A percentile compares a stretch with the other conserved stretches of the same genome.
Evolutionary conservation across 257 asterid genomes (phyloP).

Genomic region (Nicotiana tomentosiformis): DNA sequence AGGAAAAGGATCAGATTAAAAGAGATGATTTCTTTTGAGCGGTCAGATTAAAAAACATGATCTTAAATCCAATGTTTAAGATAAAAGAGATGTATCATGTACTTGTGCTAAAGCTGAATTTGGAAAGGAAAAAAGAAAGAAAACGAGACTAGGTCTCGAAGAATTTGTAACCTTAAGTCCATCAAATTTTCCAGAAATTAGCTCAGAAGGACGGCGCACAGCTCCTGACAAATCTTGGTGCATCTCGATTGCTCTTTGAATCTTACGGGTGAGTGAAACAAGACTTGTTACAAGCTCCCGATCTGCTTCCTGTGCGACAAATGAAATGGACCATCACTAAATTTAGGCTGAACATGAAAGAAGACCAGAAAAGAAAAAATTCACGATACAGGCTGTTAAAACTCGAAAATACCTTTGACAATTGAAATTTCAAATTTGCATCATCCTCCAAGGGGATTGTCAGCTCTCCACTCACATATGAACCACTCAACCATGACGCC

Average conservation of each 20-base stretch:
- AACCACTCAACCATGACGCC: constrained; percentile 93
- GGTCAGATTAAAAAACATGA: not conserved
- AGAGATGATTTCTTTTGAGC: not conserved
- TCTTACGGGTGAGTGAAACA: constrained; percentile 42
- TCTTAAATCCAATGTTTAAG: not conserved
- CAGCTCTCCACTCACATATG: constrained; percentile 71
- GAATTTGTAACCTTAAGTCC: constrained; percentile 66
- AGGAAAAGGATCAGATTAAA: not conserved
- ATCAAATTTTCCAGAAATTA: constrained; percentile 71
- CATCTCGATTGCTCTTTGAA: constrained; percentile 44
- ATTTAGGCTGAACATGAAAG: not conserved
- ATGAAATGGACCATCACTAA: not conserved
- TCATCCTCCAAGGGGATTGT: constrained; percentile 54
- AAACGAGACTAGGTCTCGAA: not conserved
- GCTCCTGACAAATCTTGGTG: constrained; percentile 54
- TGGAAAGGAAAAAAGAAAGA: not conserved
- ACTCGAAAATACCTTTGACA: constrained; percentile 58
- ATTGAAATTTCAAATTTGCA: constrained; percentile 55
- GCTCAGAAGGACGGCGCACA: constrained; percentile 48
- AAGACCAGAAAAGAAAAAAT: not conserved
- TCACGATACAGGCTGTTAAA: not conserved
- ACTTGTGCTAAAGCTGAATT: not conserved
- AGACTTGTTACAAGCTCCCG: constrained; percentile 56
- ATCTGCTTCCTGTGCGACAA: constrained; percentile 61
- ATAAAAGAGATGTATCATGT: not conserved